These are phyloP conservation scores for Babesia sp. DNA, from an alignment of 169 alveolate genomes.

Conservation along the genomic window DNA sequence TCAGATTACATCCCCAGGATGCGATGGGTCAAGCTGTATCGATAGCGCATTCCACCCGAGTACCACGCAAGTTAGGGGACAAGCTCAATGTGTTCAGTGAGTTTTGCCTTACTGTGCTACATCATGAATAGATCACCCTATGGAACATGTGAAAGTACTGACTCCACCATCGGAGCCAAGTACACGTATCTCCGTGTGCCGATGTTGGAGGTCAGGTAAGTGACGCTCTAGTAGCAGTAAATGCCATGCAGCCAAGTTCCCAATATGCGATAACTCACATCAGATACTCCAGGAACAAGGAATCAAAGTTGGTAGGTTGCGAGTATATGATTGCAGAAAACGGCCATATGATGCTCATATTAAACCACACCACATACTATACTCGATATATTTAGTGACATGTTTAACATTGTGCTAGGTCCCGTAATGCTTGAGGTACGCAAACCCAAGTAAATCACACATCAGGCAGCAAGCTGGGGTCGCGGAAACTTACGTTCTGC, in stretches of 20 bases:
- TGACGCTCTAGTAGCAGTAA: neutral
- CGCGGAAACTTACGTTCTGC: conserved; percentile 63
- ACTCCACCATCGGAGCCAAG: conserved; percentile 44
- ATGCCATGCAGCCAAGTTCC: conserved; percentile 69
- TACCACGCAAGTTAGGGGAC: conserved; percentile 50
- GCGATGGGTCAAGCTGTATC: conserved; percentile 32
- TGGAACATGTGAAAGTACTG: conserved; percentile 44
- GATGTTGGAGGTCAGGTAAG: conserved; percentile 80
- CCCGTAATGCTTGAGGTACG: conserved; percentile 75
- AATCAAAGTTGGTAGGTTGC: conserved; percentile 68
- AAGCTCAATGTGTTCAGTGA: conserved; percentile 34
- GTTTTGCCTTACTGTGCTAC: neutral
- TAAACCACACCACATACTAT: too few species aligned
- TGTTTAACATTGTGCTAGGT: conserved; percentile 50
- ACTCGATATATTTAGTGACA: too few species aligned
- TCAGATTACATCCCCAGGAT: neutral
- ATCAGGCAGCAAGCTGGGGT: conserved; percentile 24
- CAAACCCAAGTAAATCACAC: conserved; percentile 11
- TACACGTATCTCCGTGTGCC: conserved; percentile 74
- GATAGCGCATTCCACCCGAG: neutral
- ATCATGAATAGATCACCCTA: conserved; percentile 31
- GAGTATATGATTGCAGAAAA: too few species aligned
- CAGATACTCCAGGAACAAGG: conserved; percentile 78
- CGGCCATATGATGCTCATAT: too few species aligned
- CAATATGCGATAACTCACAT: conserved; percentile 84